phyloP scores from a whole-genome alignment of 306 rosid genomes.

The Prunus fruticosa region DNA sequence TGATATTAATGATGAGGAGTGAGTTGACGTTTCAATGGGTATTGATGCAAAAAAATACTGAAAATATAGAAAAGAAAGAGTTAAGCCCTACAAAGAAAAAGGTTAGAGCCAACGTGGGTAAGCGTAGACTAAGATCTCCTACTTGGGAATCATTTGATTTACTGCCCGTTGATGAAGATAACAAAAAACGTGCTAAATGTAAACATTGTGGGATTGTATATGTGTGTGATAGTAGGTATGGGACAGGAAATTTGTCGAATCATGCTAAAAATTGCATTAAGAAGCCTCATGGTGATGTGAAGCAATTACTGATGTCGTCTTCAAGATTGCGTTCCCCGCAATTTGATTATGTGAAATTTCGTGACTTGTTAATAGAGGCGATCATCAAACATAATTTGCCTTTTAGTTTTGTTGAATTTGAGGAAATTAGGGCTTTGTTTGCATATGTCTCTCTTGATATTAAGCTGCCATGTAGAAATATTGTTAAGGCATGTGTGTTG shows the following conservation, averaged over 20 bases:
- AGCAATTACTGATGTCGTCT: background rate
- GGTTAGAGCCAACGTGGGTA: background rate
- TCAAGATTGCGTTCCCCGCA: background rate
- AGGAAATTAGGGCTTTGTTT: no score
- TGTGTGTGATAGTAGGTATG: background rate
- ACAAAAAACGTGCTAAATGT: background rate
- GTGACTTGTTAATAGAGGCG: background rate
- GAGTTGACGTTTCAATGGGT: no score
- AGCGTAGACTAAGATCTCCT: background rate
- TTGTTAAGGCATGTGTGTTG: no score
- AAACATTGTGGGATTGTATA: background rate
- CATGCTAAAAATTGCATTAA: background rate
- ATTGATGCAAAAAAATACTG: background rate
- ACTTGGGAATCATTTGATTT: background rate
- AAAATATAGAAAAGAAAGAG: background rate
- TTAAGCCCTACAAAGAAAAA: background rate
- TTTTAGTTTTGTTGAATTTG: background rate
- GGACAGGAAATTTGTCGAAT: background rate
- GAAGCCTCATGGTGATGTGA: fast-evolving
- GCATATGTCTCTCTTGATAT: no score
- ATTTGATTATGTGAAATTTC: background rate
- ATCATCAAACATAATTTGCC: background rate
- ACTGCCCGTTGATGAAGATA: background rate
- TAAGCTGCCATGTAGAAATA: no score
- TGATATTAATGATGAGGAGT: no score